Evolutionary conservation across 2,329 filamentous ascomycete species (phyloP), one percentile per base, ranked within the genome.

Genomic region (Fusarium acutatum): DNA sequence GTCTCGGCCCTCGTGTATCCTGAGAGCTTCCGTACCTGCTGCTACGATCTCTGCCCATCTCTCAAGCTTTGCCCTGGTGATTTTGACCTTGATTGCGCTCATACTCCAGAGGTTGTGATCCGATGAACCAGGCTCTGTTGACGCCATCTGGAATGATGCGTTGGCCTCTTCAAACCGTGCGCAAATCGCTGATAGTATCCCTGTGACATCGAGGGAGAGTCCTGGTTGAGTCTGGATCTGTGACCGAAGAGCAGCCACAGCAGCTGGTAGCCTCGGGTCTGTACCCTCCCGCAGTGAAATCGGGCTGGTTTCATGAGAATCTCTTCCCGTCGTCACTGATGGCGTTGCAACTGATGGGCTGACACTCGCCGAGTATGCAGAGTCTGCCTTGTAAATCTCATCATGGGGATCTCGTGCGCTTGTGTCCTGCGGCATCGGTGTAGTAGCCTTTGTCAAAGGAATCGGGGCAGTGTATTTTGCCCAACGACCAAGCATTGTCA

Each of bases 401-500:
- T 64, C 46, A 0, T 71, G 77, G 0, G 71, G 60, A 7, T 79
- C 72, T 20, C 69, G 62, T 20, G 72, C 73, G 13, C 75, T 78
- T 3, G 71, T 71, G 38, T 79, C 76, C 11, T 54, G 47, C 0
- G 79, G 78, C 77, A 81, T 80, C 2, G 78, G 67, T 9, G 74
- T 73, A 10, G 69, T 69, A 0, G 75, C 67, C 15, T 70, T 71
- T 20, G 75, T 79, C 44, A 82, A 65, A 0, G 79, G 77, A 28
- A 82, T 82, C 0, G 83, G 83, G 1, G 82, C 82, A 0, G 85
- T 80, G 0, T 88, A 80, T 47, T 86, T 86, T 10, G 85, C 84
- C 86, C 86, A 88, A 12, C 87, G 82, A 4, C 85, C 83, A 1
- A 88, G 80, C 82, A 88, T 86, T 9, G 82, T 85, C 46, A 87